Evolutionary conservation across 2,329 filamentous ascomycete species (phyloP).

Genomic region (Knoxdaviesia capensis): DNA sequence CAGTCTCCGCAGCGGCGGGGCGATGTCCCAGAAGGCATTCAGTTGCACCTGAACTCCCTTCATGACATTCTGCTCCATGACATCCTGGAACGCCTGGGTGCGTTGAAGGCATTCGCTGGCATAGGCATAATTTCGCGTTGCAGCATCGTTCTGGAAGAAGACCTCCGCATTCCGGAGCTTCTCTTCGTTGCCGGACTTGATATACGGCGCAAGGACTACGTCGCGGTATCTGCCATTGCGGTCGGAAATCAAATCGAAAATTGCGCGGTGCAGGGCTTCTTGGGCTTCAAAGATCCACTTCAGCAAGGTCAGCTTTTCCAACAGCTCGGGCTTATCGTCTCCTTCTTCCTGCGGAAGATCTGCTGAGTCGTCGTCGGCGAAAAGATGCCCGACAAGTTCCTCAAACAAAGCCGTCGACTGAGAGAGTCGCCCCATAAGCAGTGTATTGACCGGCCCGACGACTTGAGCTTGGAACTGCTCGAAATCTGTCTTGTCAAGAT

Average conservation of each 20-base stretch:
- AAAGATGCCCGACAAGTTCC: conserved; percentile 50
- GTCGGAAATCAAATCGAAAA: conserved; percentile 68
- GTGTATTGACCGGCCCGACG: conserved; percentile 63
- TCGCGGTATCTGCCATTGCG: conserved; percentile 74
- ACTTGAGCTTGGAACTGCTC: conserved; percentile 69
- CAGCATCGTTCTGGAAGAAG: conserved; percentile 67
- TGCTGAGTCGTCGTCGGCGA: conserved; percentile 45
- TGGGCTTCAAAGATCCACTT: conserved; percentile 95
- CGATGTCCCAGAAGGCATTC: conserved; percentile 95
- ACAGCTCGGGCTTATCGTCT: conserved; percentile 78
- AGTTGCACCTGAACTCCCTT: conserved; percentile 82
- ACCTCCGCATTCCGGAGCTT: conserved; percentile 60
- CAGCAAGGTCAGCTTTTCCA: conserved; percentile 83
- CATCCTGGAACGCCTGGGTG: conserved; percentile 53
- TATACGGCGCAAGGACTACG: conserved; percentile 67
- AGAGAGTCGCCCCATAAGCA: conserved; percentile 56
- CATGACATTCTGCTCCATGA: conserved; percentile 69
- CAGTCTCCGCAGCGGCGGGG: conserved; percentile 57
- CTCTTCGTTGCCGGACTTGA: conserved; percentile 50
- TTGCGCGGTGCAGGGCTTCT: conserved; percentile 68
- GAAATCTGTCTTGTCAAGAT: conserved; percentile 60
- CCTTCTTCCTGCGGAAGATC: conserved; percentile 87
- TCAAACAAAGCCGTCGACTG: conserved; percentile 28
- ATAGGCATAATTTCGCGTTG: conserved; percentile 49
- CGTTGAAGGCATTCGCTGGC: conserved; percentile 54